Percentiles rank a stretch among this genome's conserved stretches.
phyloP scores from a whole-genome alignment of 176 grass and related monocot species.

The barley (Hordeum vulgare) region MorexV3_pseudomolecules_assembly NC_058522.1:504052417-504052916 shows the following conservation, averaged over 20 bases:
- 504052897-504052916: background rate
- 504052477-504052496: conserved; percentile 44
- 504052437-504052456: background rate
- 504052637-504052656: background rate
- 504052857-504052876: background rate
- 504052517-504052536: conserved; percentile 17
- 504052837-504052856: background rate
- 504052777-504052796: background rate
- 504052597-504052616: conserved; percentile 1
- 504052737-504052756: background rate
- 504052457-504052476: background rate
- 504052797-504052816: background rate
- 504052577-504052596: conserved; percentile 8
- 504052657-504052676: background rate
- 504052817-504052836: background rate
- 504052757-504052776: background rate
- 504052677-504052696: background rate
- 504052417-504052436: background rate
- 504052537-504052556: conserved; percentile 24
- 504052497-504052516: conserved; percentile 47
- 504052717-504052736: background rate
- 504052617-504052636: conserved; percentile 20
- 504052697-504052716: background rate
- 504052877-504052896: background rate
- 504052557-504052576: conserved; percentile 15